These are phyloP conservation scores for Thelonectria discophora DNA, from an alignment of 2,329 filamentous ascomycete species.

Conservation along the genomic window DNA sequence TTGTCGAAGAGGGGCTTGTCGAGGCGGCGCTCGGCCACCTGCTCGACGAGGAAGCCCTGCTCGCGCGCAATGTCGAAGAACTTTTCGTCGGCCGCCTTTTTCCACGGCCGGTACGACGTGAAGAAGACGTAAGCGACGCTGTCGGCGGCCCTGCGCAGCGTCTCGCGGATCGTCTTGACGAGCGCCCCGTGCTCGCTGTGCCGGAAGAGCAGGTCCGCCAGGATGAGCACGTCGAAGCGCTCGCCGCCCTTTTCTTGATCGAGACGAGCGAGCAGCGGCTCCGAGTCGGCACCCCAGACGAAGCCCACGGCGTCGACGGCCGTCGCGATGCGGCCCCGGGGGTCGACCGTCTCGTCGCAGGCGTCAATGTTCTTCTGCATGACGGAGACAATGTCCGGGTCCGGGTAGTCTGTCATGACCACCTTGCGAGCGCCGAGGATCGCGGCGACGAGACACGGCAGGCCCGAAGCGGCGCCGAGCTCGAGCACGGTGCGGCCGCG, in stretches of 20 bases:
- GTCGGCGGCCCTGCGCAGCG: slow-evolving; percentile 63
- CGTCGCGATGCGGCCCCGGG: slow-evolving; percentile 43
- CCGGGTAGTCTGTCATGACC: slow-evolving; percentile 90
- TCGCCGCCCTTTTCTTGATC: slow-evolving; percentile 41
- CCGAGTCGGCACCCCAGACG: slow-evolving; percentile 79
- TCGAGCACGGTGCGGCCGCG: slow-evolving; percentile 78
- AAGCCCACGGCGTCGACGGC: slow-evolving; percentile 73
- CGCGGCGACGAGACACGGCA: slow-evolving; percentile 82
- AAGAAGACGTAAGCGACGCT: slow-evolving; percentile 87
- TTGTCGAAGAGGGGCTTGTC: slow-evolving; percentile 89
- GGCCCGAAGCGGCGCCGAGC: slow-evolving; percentile 86
- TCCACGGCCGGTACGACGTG: slow-evolving; percentile 92
- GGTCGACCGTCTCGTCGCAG: slow-evolving; percentile 53
- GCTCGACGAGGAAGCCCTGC: slow-evolving; percentile 78
- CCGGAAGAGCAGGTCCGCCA: slow-evolving; percentile 91
- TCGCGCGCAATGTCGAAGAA: slow-evolving; percentile 84
- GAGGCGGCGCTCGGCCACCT: slow-evolving; percentile 83
- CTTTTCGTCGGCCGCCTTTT: slow-evolving; percentile 81
- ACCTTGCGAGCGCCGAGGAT: slow-evolving; percentile 74
- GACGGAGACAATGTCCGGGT: slow-evolving; percentile 82
- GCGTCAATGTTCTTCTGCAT: slow-evolving; percentile 78
- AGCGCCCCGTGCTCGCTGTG: slow-evolving; percentile 87
- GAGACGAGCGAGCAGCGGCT: slow-evolving; percentile 67
- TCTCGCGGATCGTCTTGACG: slow-evolving; percentile 74
- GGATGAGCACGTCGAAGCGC: slow-evolving; percentile 81